Base-by-base conservation (phyloP, 2,329 filamentous ascomycete species). In the Balansia obtecta region DNA sequence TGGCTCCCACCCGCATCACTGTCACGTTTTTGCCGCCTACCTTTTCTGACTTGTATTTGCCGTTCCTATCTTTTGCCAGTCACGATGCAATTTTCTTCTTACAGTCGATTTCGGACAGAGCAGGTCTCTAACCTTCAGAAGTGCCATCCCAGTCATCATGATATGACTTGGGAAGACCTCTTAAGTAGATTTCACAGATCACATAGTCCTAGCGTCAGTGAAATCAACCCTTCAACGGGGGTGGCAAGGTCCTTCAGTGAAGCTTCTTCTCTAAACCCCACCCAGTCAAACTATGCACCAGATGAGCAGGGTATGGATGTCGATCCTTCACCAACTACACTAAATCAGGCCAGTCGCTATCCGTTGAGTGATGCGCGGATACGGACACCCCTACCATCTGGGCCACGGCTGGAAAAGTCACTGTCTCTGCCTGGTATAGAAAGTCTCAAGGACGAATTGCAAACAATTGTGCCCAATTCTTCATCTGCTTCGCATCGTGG, bases 151-250 rank as follows among this genome's bases (percentile, higher is more conserved):
- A 75, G 71, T 55, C 77, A 81, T 60, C 77, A 79, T 55, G 74
- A 74, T 55, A 75, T 79, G 75, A 78, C 74, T 11, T 81, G 77
- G 76, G 76, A 79, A 60, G 76, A 80, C 54, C 73, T 77, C 15
- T 68, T 74, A 45, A 68, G 65, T 57, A 79, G 78, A 57, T 80
- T 77, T 50, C 65, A 70, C 62, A 70, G 72, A 51, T 71, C 73
- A 40, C 70, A 74, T 50, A 79, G 75, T 56, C 74, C 76, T 33
- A 65, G 63, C 30, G 66, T 75, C 45, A 73, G 73, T 52, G 74
- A 77, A 22, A 71, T 76, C 43, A 68, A 70, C 32, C 68, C 71
- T 33, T 65, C 66, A 18, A 54, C 67, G 16, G 60, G 68, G 34
- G 62, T 65, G 46, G 71, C 66, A 51, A 66, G 69, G 34, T 70